Evolutionary conservation across 1,284 basidiomycete species (phyloP), one percentile per base, ranked within the genome.

Genomic region (Gymnopus androsaceus): DNA sequence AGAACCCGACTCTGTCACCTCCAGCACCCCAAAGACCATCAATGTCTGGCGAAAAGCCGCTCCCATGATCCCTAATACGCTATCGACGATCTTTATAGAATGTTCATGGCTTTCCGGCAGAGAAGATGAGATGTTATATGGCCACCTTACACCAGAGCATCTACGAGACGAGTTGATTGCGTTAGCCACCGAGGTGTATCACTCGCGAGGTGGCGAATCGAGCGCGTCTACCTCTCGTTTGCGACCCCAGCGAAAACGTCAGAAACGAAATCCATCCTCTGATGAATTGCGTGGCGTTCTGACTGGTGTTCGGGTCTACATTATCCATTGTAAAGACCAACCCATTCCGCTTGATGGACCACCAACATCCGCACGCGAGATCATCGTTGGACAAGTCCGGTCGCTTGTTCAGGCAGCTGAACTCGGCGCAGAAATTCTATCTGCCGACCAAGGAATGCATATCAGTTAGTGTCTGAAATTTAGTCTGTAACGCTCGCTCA

Each of bases 241-340:
- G 19, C 25, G 41, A 23, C 59, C 56, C 9, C 54, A 55, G 14
- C 48, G 56, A n/a, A 60, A 60, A 36, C 53, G 56, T 9, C 53
- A 58, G 23, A 60, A 56, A 46, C 53, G 41, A 3, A 58, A 58
- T 47, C 51, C 59, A 14, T 57, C 71, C 11, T 54, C 72, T 7
- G 74, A 76, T 5, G 74, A 79, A 34, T 62, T 87, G 28, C 70
- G 69, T 8, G 81, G 79, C 37, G 77, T 79, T 8, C 71, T 92
- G 33, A 61, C 71, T 2, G 87, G 87, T 3, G 62, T 91, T 21
- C 75, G 76, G 46, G 79, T 94, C 23, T 88, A 83, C 65, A 74
- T 94, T 56, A 91, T 83, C 31, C 92, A 94, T 66, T 92, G 88
- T 74, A 94, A 94, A 66, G 88, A 91, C 60, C 80, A 83, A 50